Evolutionary conservation across 2,329 filamentous ascomycete genomes (phyloP), one percentile per base, ranked within the genome.

Genomic region (Hymenotorrendiella dingleyae): DNA sequence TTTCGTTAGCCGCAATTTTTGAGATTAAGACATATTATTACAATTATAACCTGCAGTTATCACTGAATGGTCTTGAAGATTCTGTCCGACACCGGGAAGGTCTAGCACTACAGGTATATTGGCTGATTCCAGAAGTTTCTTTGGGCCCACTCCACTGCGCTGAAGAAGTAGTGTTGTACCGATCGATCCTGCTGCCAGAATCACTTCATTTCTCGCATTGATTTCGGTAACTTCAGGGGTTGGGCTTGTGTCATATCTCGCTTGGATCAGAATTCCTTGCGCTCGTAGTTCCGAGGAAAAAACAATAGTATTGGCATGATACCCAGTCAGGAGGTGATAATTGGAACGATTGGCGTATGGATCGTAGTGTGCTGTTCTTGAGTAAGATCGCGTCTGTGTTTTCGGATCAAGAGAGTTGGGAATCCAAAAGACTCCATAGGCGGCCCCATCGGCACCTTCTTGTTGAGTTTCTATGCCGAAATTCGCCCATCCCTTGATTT

Each of bases 271-370:
- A 17, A 16, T 28, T 20, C 27, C 47, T 17, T n/a, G 26, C 22
- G 11, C 42, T 35, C 5, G 19, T 22, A 6, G 22, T 40, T 2
- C 29, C 23, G 6, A 42, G 29, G 34, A 52, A 52, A 3, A 79
- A 36, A 82, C 76, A 33, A 71, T 70, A 3, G 70, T 68, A 49
- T 79, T 68, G 0, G 71, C 65, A 0, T n/a, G n/a, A n/a, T n/a
- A n/a, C n/a, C n/a, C n/a, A n/a, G n/a, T n/a, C n/a, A 82, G 62
- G 3, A 82, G 65, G 43, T 81, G 73, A 4, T 82, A 68, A 40
- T 80, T 78, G 9, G 56, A 46, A 9, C 67, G 52, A 6, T 37
- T 34, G 4, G 50, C 50, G 10, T 60, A 54, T 8, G 59, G 56
- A 40, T 67, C 63, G 39, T 62, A 64, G 43, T 70, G 67, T 4